Evolutionary conservation across 345 rosid genomes (phyloP), one percentile per base, ranked within the genome.

Genomic region (Barbarea vulgaris): DNA sequence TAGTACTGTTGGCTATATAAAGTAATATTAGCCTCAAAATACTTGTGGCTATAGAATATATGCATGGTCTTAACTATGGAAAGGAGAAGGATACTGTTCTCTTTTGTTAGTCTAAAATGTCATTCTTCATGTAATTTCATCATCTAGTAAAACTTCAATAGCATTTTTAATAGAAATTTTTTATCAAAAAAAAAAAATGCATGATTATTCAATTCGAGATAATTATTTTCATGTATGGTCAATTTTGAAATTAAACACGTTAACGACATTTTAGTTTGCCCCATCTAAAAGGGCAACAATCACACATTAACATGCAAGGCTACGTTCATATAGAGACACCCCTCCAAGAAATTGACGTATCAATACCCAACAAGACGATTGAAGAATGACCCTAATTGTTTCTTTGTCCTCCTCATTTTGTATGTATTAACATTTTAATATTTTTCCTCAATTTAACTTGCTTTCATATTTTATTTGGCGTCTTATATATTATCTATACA

Each of bases 221-320:
- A 73, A 39, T 19, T 48, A 37, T 75, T 67, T 69, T 14, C 33
- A 18, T 58, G 68, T 75, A 51, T 51, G 56, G 79, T 68, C 79
- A 68, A 60, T 68, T 60, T 69, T 30, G 54, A 67, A 67, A 67
- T 56, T 58, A 75, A 64, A 69, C 64, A 69, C 44, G 54, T 41
- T 52, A 53, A 69, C 69, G 75, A 76, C 64, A 69, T 62, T 52
- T 22, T 69, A 53, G 65, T 61, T 62, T 76, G 75, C 59, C 75
- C 80, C 70, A 44, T 76, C 58, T 24, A 44, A 62, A 69, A 62
- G 75, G 75, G 75, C n/a, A 76, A 62, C 18, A 22, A 69, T 76
- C 70, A 62, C 65, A 76, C 58, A 46, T 76, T 69, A 42, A 65
- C 64, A 44, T 74, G 25, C 36, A 64, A 64, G 33, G 33, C 75